phyloP scores from a whole-genome alignment of 345 rosid species.

The Gynandropsis gynandra region DNA sequence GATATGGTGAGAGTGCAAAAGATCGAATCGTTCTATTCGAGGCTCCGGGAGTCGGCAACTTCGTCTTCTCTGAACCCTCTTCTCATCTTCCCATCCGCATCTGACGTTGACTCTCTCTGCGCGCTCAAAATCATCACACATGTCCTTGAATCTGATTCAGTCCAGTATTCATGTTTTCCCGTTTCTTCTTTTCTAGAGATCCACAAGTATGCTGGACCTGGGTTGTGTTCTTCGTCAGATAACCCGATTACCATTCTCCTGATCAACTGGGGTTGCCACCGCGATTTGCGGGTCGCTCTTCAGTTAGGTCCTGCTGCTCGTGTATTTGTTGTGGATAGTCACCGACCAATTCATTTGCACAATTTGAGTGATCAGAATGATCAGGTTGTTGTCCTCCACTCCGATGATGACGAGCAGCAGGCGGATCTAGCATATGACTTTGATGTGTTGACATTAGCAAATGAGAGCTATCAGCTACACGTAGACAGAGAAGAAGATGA shows the following conservation, averaged over 20 bases:
- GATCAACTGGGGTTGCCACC: conserved; percentile 91
- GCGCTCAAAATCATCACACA: conserved; percentile 79
- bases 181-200: conserved; percentile 84
- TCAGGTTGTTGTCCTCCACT: conserved; percentile 71
- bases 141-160: conserved; percentile 83
- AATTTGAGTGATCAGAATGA: conserved; percentile 66
- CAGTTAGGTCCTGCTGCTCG: conserved; percentile 47
- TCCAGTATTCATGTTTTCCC: conserved; percentile 86
- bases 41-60: conserved; percentile 63
- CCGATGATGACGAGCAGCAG: conserved; percentile 74
- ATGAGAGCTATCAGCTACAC: conserved; percentile 42
- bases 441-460: conserved; percentile 66
- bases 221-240: conserved; percentile 38
- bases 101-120: conserved; percentile 84
- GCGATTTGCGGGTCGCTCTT: conserved; percentile 55
- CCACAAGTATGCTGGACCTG: conserved; percentile 56
- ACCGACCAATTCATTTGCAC: conserved; percentile 88
- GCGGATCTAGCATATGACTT: conserved; percentile 86
- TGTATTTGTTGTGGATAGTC: conserved; percentile 89
- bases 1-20: conserved; percentile 75
- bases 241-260: conserved; percentile 51
- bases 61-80: conserved; percentile 52
- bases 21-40: conserved; percentile 57
- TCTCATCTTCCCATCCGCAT: conserved; percentile 83
- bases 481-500: conserved; percentile 19